Conservation (phyloP, 768 basidiomycete genomes). For the Amanita jacksonii region DNA sequence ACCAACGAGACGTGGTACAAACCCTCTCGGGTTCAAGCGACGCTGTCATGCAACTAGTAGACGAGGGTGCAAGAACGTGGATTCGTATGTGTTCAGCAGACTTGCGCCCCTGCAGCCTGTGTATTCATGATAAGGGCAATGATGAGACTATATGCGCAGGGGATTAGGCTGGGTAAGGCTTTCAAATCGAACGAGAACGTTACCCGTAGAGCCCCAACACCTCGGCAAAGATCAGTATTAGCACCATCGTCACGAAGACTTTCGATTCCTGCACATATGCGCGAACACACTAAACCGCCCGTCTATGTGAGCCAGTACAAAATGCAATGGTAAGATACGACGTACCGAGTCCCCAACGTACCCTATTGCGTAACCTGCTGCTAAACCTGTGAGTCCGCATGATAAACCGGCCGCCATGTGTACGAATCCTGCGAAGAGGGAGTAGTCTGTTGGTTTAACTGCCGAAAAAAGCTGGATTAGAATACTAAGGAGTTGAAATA, state of each 20-base stretch:
- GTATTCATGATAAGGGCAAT: conserved; percentile 92
- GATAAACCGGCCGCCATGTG: conserved; percentile 90
- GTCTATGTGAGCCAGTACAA: neutral
- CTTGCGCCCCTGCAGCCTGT: conserved; percentile 38
- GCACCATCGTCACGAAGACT: conserved; percentile 93
- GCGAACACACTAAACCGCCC: conserved; percentile 65
- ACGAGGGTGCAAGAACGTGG: neutral
- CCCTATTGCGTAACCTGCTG: conserved; percentile 93
- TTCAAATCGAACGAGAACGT: neutral
- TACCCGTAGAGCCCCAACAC: conserved; percentile 85
- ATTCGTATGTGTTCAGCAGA: conserved; percentile 14
- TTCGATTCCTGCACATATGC: conserved; percentile 87
- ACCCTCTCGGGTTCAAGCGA: no score
- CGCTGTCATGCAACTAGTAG: no score
- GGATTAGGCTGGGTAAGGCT: neutral
- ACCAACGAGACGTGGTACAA: no score
- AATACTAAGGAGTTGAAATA: neutral
- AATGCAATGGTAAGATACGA: conserved; percentile 12
- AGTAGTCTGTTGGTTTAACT: conserved; percentile 66
- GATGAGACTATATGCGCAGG: conserved; percentile 43
- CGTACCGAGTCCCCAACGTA: conserved; percentile 88
- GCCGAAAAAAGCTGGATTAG: conserved; percentile 10
- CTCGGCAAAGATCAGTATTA: conserved; percentile 90
- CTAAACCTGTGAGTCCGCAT: conserved; percentile 84
- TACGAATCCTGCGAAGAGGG: conserved; percentile 80